Base-by-base conservation (phyloP, 768 basidiomycete genomes). In the Boletus bicolor region DNA sequence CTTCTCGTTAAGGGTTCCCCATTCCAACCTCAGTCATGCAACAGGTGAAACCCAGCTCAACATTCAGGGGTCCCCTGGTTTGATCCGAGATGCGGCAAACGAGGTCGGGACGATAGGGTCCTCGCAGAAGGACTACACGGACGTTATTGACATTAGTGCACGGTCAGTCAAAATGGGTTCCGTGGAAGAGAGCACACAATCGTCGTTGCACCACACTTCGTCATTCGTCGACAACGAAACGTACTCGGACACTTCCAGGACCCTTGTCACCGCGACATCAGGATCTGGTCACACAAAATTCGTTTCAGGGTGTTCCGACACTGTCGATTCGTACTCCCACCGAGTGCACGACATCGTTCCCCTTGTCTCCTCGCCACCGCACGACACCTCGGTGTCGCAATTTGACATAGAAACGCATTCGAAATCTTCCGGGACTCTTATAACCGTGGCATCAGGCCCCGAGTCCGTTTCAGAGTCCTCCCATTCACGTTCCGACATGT, bases 131-230 rank as follows among this genome's bases (percentile, higher is more conserved):
- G 44, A 58, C n/a, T 59, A 51, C 30, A 28, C 45, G 24, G 60
- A 68, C 7, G 65, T 69, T 7, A 52, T 72, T 5, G 70, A 68
- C 35, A 61, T 72, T 24, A 44, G 53, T 8, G 57, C 64, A 14
- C 54, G 34, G 19, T 51, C 62, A 6, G 30, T 26, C 30, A 26
- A 12, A 30, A 41, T 26, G 11, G 43, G 4, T 38, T 57, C 58
- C 38, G 14, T 21, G 4, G 28, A 15, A 42, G 36, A n/a, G 53
- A 38, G 39, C 37, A 7, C 19, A 2, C 24, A 7, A 6, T 35
- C 24, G 1, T 3, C 34, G 28, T 52, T 24, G 26, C 49, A 38
- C 37, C 17, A 38, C 37, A 49, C 10, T 10, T n/a, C 15, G 2
- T 49, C 44, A 15, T 56, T 43, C 3, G 56, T 43, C 3, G 56